Evolutionary conservation across 1,284 basidiomycete species (phyloP).

Genomic region (Tranzscheliella williamsii): DNA sequence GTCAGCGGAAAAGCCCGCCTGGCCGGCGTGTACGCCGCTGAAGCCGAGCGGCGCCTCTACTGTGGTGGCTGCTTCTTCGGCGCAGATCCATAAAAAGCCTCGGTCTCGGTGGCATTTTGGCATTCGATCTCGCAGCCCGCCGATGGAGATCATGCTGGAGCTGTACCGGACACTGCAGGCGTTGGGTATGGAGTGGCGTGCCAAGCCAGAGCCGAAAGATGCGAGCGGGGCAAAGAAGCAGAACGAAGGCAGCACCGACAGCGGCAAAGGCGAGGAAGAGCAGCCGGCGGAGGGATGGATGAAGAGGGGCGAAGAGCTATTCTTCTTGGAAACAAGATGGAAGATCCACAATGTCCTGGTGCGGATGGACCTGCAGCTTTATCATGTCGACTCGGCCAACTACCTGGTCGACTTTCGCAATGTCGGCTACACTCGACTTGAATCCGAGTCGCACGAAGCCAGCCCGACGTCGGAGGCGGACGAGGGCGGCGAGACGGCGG

Average conservation of each 20-base stretch:
- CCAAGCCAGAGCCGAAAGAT: conserved; percentile 36
- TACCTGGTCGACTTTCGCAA: conserved; percentile 98
- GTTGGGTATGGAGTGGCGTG: conserved; percentile 92
- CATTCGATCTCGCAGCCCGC: conserved; percentile 88
- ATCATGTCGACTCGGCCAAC: conserved; percentile 91
- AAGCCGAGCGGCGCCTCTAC: conserved; percentile 4
- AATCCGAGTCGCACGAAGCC: conserved; percentile 59
- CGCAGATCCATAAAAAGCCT: conserved; percentile 35
- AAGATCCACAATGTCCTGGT: conserved; percentile 68
- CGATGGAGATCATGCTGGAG: conserved; percentile 99
- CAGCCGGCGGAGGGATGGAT: conserved; percentile 62
- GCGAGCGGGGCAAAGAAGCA: conserved; percentile 10
- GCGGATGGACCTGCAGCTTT: conserved; percentile 94
- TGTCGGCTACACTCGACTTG: conserved; percentile 78
- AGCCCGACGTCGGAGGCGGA: conserved; percentile 51
- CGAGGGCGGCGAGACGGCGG: conserved; percentile 62
- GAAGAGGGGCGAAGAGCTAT: conserved; percentile 68
- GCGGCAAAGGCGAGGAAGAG: conserved; percentile 3
- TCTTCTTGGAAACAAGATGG: conserved; percentile 91
- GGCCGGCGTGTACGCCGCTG: conserved; percentile 30
- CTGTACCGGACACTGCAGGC: conserved; percentile 90
- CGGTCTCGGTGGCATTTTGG: conserved; percentile 89
- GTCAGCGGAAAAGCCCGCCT: conserved; percentile 26
- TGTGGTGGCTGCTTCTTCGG: conserved; percentile 7
- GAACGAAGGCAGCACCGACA: conserved; percentile 17